Percentiles rank a stretch among this genome's conserved stretches.
These are phyloP conservation scores for Chytriomyces sp. DNA, from an alignment of 192 early-diverging fungal species.

Conservation along the genomic window DNA sequence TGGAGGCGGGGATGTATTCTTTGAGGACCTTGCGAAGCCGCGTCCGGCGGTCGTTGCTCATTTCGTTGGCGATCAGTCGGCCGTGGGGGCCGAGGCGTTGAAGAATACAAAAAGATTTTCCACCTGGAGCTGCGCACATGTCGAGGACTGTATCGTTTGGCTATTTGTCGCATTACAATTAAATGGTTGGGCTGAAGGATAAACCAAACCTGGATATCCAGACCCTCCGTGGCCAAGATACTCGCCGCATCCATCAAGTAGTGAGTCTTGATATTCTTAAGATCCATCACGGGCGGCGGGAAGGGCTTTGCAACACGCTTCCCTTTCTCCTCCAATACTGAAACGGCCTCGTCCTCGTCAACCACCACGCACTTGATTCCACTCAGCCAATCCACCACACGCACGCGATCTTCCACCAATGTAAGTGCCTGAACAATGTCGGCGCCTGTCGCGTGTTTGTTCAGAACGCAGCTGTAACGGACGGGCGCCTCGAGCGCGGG, in stretches of 20 bases:
- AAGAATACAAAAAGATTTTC: constrained; percentile 51
- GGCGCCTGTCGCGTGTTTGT: constrained; percentile 15
- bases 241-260: constrained; percentile 44
- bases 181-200: too few relatives aligned
- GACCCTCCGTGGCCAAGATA: constrained; percentile 31
- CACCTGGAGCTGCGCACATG: constrained; percentile 63
- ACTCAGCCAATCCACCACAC: not conserved
- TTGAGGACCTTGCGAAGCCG: constrained; percentile 49
- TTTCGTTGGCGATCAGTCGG: constrained; percentile 47
- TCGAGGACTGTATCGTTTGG: constrained; percentile 44
- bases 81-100: constrained; percentile 45
- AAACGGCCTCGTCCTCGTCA: constrained; percentile 5
- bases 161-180: too few relatives aligned
- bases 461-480: constrained; percentile 32
- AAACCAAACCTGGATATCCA: constrained; percentile 26
- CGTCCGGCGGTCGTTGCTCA: constrained; percentile 41
- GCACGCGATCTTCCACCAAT: constrained; percentile 11
- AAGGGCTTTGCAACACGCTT: too few relatives aligned
- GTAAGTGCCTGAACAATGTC: constrained; percentile 15
- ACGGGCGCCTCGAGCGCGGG: constrained; percentile 16
- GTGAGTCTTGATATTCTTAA: constrained; percentile 30
- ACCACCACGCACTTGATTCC: constrained; percentile 18
- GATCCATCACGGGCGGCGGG: constrained; percentile 25
- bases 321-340: too few relatives aligned
- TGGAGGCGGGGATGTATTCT: not conserved